phyloP scores from a whole-genome alignment of 129 eudicot species.

The Lonicera japonica region DNA sequence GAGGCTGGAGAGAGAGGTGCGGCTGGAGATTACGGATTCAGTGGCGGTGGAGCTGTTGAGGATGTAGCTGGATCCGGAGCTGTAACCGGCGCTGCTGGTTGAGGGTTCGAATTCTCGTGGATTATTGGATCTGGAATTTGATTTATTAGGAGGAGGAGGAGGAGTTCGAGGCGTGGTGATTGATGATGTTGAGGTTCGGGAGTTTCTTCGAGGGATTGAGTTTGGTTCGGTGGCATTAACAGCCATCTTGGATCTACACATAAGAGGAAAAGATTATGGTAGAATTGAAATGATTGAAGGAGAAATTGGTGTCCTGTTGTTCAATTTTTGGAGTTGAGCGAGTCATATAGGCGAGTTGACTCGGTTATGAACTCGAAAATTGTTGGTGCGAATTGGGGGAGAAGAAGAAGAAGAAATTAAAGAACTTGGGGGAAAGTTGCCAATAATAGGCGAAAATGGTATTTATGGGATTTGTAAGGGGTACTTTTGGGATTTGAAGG shows the following conservation, averaged over 20 bases:
- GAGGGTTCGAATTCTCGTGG: constrained; percentile 10
- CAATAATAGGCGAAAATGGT: no score
- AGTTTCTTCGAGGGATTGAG: constrained; percentile 11
- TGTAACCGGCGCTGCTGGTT: constrained; percentile 15
- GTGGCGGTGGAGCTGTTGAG: constrained; percentile 47
- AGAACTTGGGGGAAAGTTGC: no score
- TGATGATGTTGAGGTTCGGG: not conserved
- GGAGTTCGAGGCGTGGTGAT: constrained; percentile 5
- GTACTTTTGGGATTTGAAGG: no score
- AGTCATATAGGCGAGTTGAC: not conserved
- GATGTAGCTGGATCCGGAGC: constrained; percentile 21
- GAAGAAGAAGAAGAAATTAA: not conserved
- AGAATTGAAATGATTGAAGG: not conserved
- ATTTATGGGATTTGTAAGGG: no score
- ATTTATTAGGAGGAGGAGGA: no score
- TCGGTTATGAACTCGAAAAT: not conserved
- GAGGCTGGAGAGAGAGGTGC: constrained; percentile 54
- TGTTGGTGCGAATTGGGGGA: not conserved
- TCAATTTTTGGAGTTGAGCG: not conserved
- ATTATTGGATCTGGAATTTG: constrained; percentile 1
- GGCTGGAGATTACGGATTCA: constrained; percentile 37
- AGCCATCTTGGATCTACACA: constrained; percentile 81
- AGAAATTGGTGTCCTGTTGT: no score
- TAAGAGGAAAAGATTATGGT: constrained; percentile 12
- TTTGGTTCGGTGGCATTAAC: constrained; percentile 47